Percentiles rank a stretch among this genome's conserved stretches.
phyloP scores from a whole-genome alignment of 345 rosid species.

The Gynandropsis gynandra region DNA sequence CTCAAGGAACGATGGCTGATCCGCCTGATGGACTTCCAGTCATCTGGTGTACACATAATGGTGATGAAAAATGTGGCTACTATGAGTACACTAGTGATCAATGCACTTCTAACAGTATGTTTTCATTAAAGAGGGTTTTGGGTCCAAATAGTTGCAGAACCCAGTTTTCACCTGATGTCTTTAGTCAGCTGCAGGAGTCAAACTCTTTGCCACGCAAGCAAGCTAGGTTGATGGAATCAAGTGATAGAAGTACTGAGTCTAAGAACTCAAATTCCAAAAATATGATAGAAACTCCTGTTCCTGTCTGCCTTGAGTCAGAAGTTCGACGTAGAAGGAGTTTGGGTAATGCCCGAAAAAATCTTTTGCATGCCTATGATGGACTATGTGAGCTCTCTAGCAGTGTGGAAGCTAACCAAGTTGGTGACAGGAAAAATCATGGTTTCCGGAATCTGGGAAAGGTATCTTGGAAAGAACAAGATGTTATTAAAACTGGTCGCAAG shows the following conservation, averaged over 20 bases:
- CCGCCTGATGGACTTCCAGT: constrained; percentile 68
- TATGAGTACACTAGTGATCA: constrained; percentile 56
- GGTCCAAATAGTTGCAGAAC: constrained; percentile 37
- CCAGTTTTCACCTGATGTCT: constrained; percentile 34
- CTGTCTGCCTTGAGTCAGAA: constrained; percentile 26
- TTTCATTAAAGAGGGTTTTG: constrained; percentile 35
- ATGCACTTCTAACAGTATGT: constrained; percentile 26
- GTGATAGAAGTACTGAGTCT: constrained; percentile 32
- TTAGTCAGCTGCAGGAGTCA: constrained; percentile 25
- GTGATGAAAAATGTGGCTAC: constrained; percentile 63
- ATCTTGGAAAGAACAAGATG: constrained; percentile 20
- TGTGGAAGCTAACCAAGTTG: constrained; percentile 29
- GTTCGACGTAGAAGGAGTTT: constrained; percentile 48
- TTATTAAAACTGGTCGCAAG: constrained; percentile 27
- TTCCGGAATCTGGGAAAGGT: constrained; percentile 5
- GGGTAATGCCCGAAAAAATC: constrained; percentile 52
- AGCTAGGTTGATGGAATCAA: constrained; percentile 37
- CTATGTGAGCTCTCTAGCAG: constrained; percentile 25
- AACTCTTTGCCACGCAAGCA: constrained; percentile 42
- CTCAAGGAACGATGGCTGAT: constrained; percentile 75
- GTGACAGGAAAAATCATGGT: constrained; percentile 30
- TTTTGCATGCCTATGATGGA: constrained; percentile 39
- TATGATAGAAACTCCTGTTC: constrained; percentile 22
- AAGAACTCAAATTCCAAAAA: constrained; percentile 26
- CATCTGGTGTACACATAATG: constrained; percentile 63